These are phyloP conservation scores for Candida suzukii DNA, from an alignment of 805 yeast species.

Conservation along the genomic window DNA sequence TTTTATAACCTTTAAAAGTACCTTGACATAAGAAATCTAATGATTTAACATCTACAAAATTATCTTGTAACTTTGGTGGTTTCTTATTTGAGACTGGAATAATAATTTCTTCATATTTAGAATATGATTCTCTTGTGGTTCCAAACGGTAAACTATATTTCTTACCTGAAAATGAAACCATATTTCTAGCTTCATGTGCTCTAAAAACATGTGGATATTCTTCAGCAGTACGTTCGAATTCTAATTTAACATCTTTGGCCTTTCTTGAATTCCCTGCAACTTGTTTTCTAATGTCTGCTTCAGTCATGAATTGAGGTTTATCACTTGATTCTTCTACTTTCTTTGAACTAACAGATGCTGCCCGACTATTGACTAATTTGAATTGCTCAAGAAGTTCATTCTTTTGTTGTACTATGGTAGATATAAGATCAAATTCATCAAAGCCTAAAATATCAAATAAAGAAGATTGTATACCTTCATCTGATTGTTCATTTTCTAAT, in stretches of 20 bases:
- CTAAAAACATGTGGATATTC: slow-evolving; percentile 86
- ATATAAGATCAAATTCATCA: slow-evolving; percentile 76
- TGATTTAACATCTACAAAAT: slow-evolving; percentile 50
- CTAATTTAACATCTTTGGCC: slow-evolving; percentile 42
- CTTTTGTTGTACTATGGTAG: slow-evolving; percentile 48
- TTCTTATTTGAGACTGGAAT: slow-evolving; percentile 68
- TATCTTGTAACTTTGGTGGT: slow-evolving; percentile 33
- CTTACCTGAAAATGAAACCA: slow-evolving; percentile 74
- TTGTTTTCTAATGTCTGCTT: slow-evolving; percentile 48
- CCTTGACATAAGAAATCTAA: slow-evolving; percentile 77
- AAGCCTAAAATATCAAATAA: slow-evolving; percentile 79
- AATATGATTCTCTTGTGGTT: slow-evolving; percentile 55
- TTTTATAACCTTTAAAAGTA: slow-evolving; percentile 72
- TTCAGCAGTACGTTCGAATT: slow-evolving; percentile 37
- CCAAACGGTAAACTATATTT: slow-evolving; percentile 77
- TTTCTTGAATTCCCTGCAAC: slow-evolving; percentile 41
- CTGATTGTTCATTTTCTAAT: slow-evolving; percentile 31
- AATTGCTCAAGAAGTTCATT: slow-evolving; percentile 19
- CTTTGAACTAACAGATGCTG: slow-evolving; percentile 5
- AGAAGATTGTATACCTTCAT: slow-evolving; percentile 60
- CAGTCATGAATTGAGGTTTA: slow-evolving; percentile 31
- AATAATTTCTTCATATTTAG: slow-evolving; percentile 61
- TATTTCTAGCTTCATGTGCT: slow-evolving; percentile 57
- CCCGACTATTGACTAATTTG: slow-evolving; percentile 2
- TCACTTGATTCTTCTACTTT: neutral